These are phyloP conservation scores for Daedalea quercina DNA, from an alignment of 768 basidiomycete species.

Conservation along the genomic window DNA sequence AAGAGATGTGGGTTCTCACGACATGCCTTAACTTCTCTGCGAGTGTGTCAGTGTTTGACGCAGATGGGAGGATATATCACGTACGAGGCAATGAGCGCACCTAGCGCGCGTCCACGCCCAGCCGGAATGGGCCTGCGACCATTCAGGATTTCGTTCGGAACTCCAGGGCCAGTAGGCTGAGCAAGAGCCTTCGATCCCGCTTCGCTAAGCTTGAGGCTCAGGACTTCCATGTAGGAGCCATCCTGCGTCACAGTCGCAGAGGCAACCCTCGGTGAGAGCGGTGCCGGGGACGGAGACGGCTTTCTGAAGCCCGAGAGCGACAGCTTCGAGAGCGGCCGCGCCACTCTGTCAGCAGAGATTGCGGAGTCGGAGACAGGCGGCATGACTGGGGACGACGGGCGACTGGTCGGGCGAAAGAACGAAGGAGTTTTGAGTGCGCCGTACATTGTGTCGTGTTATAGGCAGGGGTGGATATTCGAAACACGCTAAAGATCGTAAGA, in stretches of 20 bases:
- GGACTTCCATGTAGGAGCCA: conserved; percentile 72
- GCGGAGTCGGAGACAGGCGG: conserved; percentile 31
- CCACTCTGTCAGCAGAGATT: conserved; percentile 33
- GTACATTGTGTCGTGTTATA: conserved; percentile 34
- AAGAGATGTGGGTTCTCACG: conserved; percentile 58
- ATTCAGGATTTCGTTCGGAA: conserved; percentile 44
- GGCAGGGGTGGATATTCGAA: conserved; percentile 17
- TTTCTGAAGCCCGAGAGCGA: conserved; percentile 55
- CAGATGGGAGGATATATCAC: conserved; percentile 23
- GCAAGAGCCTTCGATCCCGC: conserved; percentile 71
- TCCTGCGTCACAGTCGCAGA: conserved; percentile 52
- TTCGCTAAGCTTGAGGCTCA: conserved; percentile 74
- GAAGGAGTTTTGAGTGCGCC: conserved; percentile 62
- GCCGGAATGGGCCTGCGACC: conserved; percentile 70
- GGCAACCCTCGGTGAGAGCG: conserved; percentile 27
- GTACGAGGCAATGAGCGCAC: conserved; percentile 64
- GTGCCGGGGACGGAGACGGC: conserved; percentile 40
- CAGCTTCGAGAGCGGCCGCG: conserved; percentile 51
- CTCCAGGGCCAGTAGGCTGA: conserved; percentile 51
- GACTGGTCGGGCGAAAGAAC: conserved; percentile 57
- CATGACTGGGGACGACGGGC: conserved; percentile 57
- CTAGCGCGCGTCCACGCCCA: conserved; percentile 64
- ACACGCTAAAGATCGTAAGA: conserved; percentile 7
- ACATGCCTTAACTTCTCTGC: conserved; percentile 64
- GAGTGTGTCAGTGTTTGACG: background rate